Evolutionary conservation across 192 early-diverging fungal species (phyloP).

Genomic region (Backusella parvicylindrica): DNA sequence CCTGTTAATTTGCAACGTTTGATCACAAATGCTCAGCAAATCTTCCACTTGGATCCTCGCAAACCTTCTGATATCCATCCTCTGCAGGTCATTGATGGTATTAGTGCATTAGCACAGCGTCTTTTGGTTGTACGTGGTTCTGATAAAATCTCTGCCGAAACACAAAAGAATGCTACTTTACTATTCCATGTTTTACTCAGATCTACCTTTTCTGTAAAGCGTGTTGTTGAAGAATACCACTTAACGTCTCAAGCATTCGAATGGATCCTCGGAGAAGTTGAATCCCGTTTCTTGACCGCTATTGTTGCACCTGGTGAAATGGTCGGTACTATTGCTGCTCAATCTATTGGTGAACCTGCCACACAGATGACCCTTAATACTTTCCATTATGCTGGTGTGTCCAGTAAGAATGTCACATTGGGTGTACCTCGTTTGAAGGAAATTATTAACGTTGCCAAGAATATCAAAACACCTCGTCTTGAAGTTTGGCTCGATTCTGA

Average conservation of each 20-base stretch:
- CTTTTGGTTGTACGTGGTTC: conserved; percentile 80
- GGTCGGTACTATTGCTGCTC: conserved; percentile 96
- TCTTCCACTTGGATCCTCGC: conserved; percentile 78
- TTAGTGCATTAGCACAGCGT: conserved; percentile 67
- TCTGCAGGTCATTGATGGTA: conserved; percentile 69
- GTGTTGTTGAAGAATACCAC: conserved; percentile 89
- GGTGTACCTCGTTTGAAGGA: conserved; percentile 99
- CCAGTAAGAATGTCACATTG: conserved; percentile 93
- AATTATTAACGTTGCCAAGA: conserved; percentile 97
- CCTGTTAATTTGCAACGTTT: conserved; percentile 89
- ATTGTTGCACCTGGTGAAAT: conserved; percentile 95
- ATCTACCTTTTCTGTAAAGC: conserved; percentile 76
- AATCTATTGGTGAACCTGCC: conserved; percentile 98
- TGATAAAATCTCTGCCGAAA: conserved; percentile 83
- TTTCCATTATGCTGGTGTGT: conserved; percentile 99
- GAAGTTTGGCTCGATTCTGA: conserved; percentile 71
- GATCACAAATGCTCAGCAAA: conserved; percentile 88
- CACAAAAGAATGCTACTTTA: conserved; percentile 90
- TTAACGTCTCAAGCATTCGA: conserved; percentile 86
- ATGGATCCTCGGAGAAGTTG: conserved; percentile 93
- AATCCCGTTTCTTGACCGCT: conserved; percentile 84
- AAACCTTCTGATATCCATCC: conserved; percentile 88
- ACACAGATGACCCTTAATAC: conserved; percentile 99
- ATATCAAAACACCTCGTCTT: conserved; percentile 92
- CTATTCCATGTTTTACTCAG: conserved; percentile 83